Base-by-base conservation (phyloP, 2,329 filamentous ascomycete genomes). In the Alternaria burnsii region DNA sequence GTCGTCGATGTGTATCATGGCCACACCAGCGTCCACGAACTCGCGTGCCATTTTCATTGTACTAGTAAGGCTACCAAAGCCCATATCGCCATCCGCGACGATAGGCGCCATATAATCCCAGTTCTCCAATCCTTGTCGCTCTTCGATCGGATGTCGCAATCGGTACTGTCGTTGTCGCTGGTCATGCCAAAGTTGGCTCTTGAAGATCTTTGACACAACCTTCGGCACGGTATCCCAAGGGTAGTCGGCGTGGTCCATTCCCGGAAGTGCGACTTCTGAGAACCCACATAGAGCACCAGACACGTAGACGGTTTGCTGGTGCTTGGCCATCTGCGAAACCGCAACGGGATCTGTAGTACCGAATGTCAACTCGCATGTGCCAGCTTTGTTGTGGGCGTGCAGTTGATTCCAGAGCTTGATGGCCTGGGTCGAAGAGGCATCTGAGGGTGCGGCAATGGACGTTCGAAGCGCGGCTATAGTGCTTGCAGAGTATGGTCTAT, bases 1-100 rank as follows among this genome's bases (percentile, higher is more conserved):
- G 56, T 82, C 80, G 55, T 82, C 80, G 4, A 82, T 71, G 53
- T 82, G 80, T 44, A 82, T 79, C 75, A 80, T 80, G 10, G 80
- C 80, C 1, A 80, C 80, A 6, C 80, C 80, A 14, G 76, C 72
- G 44, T 81, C 80, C n/a, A 81, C 79, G 57, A 82, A 81, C n/a
- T 74, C 70, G 26, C 72, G 69, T 6, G 76, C 75, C 71, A 80
- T 75, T 70, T 82, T 81, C 69, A 81, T 76, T 4, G 75, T 77
- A 2, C 71, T 73, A 0, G 80, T 81, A 46, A 81, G 59, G 12
- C 72, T 74, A 5, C 79, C 80, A 42, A 82, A 81, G 7, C 80
- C 80, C 80, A 81, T 81, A 58, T 82, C 80, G 7, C 74, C 79
- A 58, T 81, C 80, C 4, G 80, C 80, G 0, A 82, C 67, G 43